Percentiles rank a stretch among this genome's conserved stretches.
Conservation (phyloP, 768 basidiomycete genomes). For the Auricularia cornea region DNA sequence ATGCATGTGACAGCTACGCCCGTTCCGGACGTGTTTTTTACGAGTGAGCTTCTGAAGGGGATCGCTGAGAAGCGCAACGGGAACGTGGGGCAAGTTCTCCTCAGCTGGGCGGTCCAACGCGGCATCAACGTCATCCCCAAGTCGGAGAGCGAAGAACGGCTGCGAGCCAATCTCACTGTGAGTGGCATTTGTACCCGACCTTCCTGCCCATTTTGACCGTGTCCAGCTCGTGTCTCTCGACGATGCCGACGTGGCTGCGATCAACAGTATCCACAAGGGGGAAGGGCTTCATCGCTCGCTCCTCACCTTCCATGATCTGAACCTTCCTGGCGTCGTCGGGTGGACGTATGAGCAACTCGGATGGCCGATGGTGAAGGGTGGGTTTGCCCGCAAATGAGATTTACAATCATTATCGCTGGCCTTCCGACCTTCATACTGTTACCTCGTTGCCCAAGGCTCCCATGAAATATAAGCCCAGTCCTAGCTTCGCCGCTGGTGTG, state of each 20-base stretch:
- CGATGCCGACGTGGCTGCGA: background rate
- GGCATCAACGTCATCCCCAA: background rate
- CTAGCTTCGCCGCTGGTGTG: no score
- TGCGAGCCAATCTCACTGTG: background rate
- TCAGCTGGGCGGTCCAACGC: background rate
- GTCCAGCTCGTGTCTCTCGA: background rate
- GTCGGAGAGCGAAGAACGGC: background rate
- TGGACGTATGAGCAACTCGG: background rate
- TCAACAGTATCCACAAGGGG: background rate
- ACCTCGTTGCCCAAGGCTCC: no score
- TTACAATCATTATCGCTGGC: no score
- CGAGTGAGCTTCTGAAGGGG: slow-evolving; percentile 48
- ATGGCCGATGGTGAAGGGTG: background rate
- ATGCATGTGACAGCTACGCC: no score
- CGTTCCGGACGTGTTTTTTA: slow-evolving; percentile 50
- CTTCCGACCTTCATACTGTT: no score
- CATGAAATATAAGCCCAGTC: no score
- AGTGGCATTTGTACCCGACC: background rate
- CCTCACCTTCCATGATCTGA: background rate
- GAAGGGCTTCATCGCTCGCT: background rate
- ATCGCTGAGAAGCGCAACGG: slow-evolving; percentile 57
- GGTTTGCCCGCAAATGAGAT: background rate
- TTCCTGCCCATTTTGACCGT: background rate
- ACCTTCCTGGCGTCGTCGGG: background rate
- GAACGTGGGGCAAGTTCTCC: slow-evolving; percentile 5